Percentiles rank a stretch among this genome's conserved stretches.
phyloP scores from a whole-genome alignment of 1,284 basidiomycete species.

The Ganoderma boninense region DNA sequence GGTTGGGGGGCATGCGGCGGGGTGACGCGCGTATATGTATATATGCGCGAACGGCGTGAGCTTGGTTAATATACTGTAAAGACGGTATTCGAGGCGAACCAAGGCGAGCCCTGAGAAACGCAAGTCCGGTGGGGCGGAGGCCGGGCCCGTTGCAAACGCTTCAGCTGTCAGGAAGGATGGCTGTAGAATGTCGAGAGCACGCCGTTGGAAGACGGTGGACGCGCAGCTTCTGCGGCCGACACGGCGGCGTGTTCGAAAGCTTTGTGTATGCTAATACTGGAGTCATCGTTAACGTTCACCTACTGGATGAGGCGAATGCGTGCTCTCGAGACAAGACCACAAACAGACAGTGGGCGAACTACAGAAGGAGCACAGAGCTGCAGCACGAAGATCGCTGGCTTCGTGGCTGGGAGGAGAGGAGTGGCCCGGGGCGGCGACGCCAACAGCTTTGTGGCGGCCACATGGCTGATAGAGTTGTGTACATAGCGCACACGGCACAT shows the following conservation, averaged over 20 bases:
- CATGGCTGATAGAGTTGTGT: background rate
- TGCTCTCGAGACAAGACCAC: background rate
- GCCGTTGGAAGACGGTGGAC: background rate
- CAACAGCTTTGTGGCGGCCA: background rate
- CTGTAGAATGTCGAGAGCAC: background rate
- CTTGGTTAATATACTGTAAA: too few relatives aligned
- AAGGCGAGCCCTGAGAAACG: background rate
- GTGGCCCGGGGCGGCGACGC: background rate
- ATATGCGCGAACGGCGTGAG: conserved; percentile 2
- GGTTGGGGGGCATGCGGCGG: too few relatives aligned
- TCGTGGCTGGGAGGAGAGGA: background rate
- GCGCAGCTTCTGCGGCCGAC: background rate
- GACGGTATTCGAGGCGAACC: background rate
- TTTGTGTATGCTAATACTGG: too few relatives aligned
- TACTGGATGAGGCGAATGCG: too few relatives aligned
- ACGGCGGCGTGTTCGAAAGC: too few relatives aligned
- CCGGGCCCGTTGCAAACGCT: background rate
- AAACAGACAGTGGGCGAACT: background rate
- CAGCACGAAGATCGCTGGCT: background rate
- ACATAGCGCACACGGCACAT: background rate
- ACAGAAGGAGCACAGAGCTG: too few relatives aligned
- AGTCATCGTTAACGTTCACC: too few relatives aligned
- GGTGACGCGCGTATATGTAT: too few relatives aligned
- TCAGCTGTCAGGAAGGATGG: background rate
- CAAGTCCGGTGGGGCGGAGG: background rate